A percentile compares a stretch with the other conserved stretches of the same genome.
phyloP scores from a whole-genome alignment of 2,329 filamentous ascomycete species.

The Aspergillus proliferans region DNA sequence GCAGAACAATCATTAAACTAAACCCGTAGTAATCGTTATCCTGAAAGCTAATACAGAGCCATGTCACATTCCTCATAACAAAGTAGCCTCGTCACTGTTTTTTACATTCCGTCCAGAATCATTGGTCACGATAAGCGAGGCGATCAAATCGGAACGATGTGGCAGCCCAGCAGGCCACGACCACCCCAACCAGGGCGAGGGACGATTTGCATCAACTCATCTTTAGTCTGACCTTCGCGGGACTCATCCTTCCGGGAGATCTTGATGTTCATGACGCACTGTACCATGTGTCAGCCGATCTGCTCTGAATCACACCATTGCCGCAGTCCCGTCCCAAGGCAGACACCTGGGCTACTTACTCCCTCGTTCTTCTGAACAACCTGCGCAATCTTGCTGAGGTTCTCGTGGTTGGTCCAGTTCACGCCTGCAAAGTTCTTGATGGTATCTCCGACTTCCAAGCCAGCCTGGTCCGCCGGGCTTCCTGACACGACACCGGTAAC shows the following conservation, averaged over 20 bases:
- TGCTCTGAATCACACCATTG: not conserved
- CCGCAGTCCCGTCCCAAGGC: not conserved
- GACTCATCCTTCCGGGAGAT: slow-evolving; percentile 46
- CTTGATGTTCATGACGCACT: slow-evolving; percentile 68
- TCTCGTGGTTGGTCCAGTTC: slow-evolving; percentile 78
- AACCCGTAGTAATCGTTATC: not conserved
- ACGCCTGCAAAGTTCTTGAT: slow-evolving; percentile 81
- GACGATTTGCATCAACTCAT: slow-evolving; percentile 65
- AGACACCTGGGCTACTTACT: slow-evolving; percentile 47
- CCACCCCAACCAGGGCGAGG: slow-evolving; percentile 84
- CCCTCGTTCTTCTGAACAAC: slow-evolving; percentile 84
- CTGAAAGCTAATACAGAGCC: slow-evolving; percentile 3
- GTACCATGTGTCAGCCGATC: slow-evolving; percentile 7
- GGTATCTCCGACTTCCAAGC: slow-evolving; percentile 71
- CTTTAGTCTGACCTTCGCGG: slow-evolving; percentile 39
- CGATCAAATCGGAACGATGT: slow-evolving; percentile 69
- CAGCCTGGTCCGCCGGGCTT: slow-evolving; percentile 78
- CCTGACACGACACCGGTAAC: slow-evolving; percentile 74
- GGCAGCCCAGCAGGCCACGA: slow-evolving; percentile 80
- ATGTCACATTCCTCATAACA: slow-evolving; percentile 14
- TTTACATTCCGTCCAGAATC: not conserved
- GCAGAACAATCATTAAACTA: no score
- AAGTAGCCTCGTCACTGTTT: not conserved
- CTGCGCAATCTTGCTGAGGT: slow-evolving; percentile 77
- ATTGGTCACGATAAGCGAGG: not conserved